These are phyloP conservation scores for Vitis rupestris DNA, from an alignment of 164 flowering plant genomes.

Conservation along the genomic window DNA sequence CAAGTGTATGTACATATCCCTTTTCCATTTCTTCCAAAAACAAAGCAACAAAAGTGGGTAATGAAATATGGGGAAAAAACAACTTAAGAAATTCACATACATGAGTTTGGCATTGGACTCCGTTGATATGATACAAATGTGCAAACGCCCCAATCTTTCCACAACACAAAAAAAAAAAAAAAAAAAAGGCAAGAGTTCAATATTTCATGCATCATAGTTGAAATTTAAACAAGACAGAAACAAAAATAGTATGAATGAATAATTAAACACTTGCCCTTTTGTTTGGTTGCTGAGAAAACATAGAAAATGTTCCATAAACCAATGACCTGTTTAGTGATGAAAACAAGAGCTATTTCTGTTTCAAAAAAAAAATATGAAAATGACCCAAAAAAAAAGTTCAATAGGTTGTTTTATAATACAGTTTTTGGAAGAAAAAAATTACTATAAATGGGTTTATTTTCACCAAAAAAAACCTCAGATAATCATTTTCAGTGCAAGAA, in stretches of 20 bases:
- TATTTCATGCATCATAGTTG: background rate
- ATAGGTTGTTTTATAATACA: too few relatives aligned
- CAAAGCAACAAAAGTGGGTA: background rate
- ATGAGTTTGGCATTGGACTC: conserved; percentile 45
- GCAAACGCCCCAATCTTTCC: conserved; percentile 52
- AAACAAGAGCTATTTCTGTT: too few relatives aligned
- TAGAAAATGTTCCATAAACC: too few relatives aligned
- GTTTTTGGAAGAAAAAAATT: too few relatives aligned
- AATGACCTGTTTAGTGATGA: too few relatives aligned
- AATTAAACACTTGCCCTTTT: background rate
- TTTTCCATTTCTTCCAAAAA: background rate
- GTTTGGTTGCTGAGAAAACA: too few relatives aligned
- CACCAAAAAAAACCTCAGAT: too few relatives aligned
- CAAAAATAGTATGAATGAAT: background rate
- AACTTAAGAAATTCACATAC: conserved; percentile 23
- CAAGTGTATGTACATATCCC: too few relatives aligned
- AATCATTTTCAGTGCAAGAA: too few relatives aligned
- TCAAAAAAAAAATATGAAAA: too few relatives aligned
- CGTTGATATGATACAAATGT: conserved; percentile 47
- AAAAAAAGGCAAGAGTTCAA: background rate
- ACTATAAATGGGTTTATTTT: too few relatives aligned
- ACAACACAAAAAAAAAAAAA: background rate
- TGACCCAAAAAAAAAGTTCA: too few relatives aligned
- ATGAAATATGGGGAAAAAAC: background rate
- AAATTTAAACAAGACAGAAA: background rate